Percentiles rank a stretch among this genome's conserved stretches.
These are phyloP conservation scores for Trichoderma polysporum DNA, from an alignment of 2,329 filamentous ascomycete genomes.

Conservation along the genomic window DNA sequence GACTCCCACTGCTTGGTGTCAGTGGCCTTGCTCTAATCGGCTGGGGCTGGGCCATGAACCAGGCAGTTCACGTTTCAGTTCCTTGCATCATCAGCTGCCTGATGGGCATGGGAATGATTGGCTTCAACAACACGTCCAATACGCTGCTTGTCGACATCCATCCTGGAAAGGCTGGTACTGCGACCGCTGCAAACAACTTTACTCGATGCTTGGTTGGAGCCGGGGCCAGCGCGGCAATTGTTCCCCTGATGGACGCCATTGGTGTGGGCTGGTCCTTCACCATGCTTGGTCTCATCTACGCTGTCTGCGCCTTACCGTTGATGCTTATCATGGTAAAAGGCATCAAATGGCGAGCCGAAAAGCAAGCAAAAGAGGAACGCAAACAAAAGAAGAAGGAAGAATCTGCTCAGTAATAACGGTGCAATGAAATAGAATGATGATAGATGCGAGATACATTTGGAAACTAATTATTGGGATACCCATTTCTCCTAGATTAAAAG, in stretches of 20 bases:
- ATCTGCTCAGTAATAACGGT: neutral
- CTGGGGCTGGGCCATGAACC: slow-evolving; percentile 55
- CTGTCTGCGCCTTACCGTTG: slow-evolving; percentile 42
- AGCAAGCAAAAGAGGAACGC: slow-evolving; percentile 30
- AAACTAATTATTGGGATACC: neutral
- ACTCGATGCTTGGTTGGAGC: slow-evolving; percentile 56
- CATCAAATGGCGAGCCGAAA: slow-evolving; percentile 42
- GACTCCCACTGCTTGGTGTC: slow-evolving; percentile 51
- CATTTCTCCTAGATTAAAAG: neutral
- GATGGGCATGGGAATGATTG: slow-evolving; percentile 50
- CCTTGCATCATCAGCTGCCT: slow-evolving; percentile 48
- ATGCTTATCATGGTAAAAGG: slow-evolving; percentile 44
- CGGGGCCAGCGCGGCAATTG: slow-evolving; percentile 50
- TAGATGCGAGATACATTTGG: neutral
- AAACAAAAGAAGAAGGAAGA: slow-evolving; percentile 25
- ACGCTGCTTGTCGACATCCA: slow-evolving; percentile 58
- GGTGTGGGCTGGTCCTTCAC: slow-evolving; percentile 54
- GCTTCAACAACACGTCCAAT: slow-evolving; percentile 53
- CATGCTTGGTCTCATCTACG: slow-evolving; percentile 44
- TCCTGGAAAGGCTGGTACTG: slow-evolving; percentile 51
- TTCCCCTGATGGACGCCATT: slow-evolving; percentile 51
- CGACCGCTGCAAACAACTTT: slow-evolving; percentile 57
- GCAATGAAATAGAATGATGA: neutral
- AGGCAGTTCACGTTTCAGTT: slow-evolving; percentile 44
- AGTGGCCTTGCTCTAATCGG: slow-evolving; percentile 46